Evolutionary conservation across 352 stramenopile genomes (phyloP).

Genomic region (Halophytophthora polymorphica): DNA sequence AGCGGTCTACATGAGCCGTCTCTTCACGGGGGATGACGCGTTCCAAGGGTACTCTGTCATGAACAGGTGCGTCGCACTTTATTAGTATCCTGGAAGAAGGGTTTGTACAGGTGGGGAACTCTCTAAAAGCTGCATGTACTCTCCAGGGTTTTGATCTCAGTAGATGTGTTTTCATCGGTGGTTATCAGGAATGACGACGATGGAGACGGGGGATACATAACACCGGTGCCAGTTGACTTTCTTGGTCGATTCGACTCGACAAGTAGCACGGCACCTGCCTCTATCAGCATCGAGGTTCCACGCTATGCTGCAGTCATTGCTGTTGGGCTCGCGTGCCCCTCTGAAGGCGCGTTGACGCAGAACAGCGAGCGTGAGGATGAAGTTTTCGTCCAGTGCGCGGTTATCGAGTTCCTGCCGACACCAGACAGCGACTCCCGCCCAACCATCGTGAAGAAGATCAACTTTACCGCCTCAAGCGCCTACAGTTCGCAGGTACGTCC

Average conservation of each 20-base stretch:
- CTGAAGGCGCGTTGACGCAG: constrained; percentile 1
- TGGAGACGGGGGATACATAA: constrained; percentile 3
- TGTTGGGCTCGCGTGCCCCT: constrained; percentile 15
- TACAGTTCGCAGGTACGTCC: constrained; percentile 37
- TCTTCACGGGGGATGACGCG: constrained; percentile 7
- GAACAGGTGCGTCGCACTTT: constrained; percentile 11
- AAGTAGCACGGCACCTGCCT: background rate
- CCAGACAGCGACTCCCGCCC: constrained; percentile 25
- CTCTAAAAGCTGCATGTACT: constrained; percentile 1
- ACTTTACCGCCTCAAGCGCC: constrained; percentile 33
- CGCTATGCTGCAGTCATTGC: constrained; percentile 34
- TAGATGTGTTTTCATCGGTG: no score
- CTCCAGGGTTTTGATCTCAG: constrained; percentile 10
- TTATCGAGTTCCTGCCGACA: constrained; percentile 61
- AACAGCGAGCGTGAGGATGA: constrained; percentile 16
- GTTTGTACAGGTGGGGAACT: background rate
- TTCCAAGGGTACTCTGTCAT: constrained; percentile 12
- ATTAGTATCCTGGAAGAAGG: background rate
- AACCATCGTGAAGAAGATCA: constrained; percentile 45
- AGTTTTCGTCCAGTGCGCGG: constrained; percentile 43
- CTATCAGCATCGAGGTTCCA: background rate
- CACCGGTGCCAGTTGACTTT: constrained; percentile 4
- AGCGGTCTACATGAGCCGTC: background rate
- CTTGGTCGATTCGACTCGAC: no score
- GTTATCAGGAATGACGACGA: constrained; percentile 9